Evolutionary conservation across 2,329 filamentous ascomycete genomes (phyloP).

Genomic region (Botrytis byssoidea): DNA sequence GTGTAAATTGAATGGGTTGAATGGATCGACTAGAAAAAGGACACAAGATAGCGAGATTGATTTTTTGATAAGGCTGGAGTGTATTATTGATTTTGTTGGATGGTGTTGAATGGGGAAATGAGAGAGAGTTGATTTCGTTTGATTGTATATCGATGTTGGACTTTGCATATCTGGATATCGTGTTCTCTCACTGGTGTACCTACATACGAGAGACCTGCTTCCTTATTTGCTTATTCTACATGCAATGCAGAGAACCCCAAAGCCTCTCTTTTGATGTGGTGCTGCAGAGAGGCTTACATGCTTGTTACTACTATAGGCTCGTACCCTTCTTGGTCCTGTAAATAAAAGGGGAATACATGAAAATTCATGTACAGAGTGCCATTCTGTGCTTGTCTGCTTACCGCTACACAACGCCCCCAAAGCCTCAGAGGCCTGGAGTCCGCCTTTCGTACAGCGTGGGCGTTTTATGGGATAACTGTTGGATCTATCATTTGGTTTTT

Average conservation of each 20-base stretch:
- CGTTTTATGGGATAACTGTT: background rate
- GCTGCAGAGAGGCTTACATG: background rate
- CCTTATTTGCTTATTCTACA: background rate
- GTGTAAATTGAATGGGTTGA: background rate
- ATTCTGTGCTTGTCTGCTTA: background rate
- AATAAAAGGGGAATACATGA: background rate
- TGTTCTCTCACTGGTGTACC: background rate
- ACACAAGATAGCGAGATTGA: background rate
- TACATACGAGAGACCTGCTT: background rate
- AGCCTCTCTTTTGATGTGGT: background rate
- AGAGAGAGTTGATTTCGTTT: background rate
- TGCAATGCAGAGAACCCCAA: background rate
- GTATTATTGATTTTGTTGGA: background rate
- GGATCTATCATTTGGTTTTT: background rate
- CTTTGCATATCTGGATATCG: background rate
- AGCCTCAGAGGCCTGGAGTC: background rate
- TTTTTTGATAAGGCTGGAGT: background rate
- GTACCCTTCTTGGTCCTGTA: conserved; percentile 1
- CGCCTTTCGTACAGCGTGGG: background rate
- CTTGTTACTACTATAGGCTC: background rate
- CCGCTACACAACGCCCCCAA: background rate
- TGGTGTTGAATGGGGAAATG: background rate
- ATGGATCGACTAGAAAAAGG: background rate
- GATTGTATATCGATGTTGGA: background rate
- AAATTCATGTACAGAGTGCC: background rate